Conservation (phyloP, 2,329 filamentous ascomycete species). For the Remersonia thermophila region DNA sequence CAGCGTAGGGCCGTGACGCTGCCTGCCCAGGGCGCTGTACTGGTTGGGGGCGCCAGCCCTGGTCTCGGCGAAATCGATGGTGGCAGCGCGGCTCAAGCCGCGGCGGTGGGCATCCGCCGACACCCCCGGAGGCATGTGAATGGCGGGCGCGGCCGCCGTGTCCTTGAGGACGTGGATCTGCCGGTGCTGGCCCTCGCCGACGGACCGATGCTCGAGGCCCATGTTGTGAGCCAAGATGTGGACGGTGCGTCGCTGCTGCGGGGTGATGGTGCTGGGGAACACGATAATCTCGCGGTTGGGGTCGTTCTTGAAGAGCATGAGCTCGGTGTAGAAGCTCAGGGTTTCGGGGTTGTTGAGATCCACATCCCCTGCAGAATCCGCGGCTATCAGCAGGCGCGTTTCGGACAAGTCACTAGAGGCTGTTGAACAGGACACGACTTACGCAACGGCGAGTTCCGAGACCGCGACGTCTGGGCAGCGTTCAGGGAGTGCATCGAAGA, state of each 20-base stretch:
- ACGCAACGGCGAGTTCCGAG: constrained; percentile 35
- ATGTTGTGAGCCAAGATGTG: constrained; percentile 94
- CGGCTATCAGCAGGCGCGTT: constrained; percentile 8
- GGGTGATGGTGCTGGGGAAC: constrained; percentile 69
- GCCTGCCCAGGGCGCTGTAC: constrained; percentile 66
- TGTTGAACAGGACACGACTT: constrained; percentile 18
- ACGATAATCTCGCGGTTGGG: constrained; percentile 61
- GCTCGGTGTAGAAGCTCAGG: constrained; percentile 78
- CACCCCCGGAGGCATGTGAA: constrained; percentile 50
- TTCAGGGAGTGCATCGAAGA: constrained; percentile 73
- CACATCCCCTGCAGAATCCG: constrained; percentile 26
- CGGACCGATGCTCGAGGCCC: constrained; percentile 80
- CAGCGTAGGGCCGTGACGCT: constrained; percentile 58
- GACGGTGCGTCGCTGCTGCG: constrained; percentile 76
- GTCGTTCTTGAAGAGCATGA: constrained; percentile 74
- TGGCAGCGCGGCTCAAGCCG: constrained; percentile 84
- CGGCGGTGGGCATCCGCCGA: constrained; percentile 68
- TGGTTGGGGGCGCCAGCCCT: constrained; percentile 47
- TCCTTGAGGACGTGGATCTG: constrained; percentile 81
- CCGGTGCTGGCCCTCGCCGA: constrained; percentile 74
- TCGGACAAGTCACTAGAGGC: neutral
- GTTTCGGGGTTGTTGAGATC: constrained; percentile 87
- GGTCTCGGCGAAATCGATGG: constrained; percentile 83
- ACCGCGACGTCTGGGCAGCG: constrained; percentile 38
- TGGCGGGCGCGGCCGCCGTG: constrained; percentile 39